Base-by-base conservation (phyloP, 2,329 filamentous ascomycete genomes). In the Colletotrichum orchidophilum region DNA sequence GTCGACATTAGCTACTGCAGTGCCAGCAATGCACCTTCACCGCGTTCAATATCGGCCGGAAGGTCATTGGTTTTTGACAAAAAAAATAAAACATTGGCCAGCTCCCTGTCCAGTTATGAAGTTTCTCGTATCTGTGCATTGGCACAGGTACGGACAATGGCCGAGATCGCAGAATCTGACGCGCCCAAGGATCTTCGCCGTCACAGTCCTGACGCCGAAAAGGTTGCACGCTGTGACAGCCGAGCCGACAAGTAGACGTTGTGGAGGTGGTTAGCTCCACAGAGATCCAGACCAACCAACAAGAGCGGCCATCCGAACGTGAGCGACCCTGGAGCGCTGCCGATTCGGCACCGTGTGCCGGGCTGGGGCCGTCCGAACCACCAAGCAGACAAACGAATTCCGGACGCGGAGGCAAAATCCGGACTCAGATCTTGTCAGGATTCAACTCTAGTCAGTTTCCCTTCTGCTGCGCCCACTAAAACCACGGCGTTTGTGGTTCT, bases 331-430 rank as follows among this genome's bases (percentile, higher is more conserved):
- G 60, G 15, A 29, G 27, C 21, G 31, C 9, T 54, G 60, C 60
- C 60, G 60, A 54, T 21, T 63, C 60, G 60, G 60, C 60, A 63
- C 60, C 60, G 49, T 5, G 24, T 12, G 12, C 49, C 49, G 31
- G 29, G 31, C 33, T 50, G 31, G 60, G 24, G 39, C 18, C 49
- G 7, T 27, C 50, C 50, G 13, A 53, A 53, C 50, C 50, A 27
- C 50, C 50, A 53, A 46, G 31, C 39, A 53, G 15, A 53, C 24
- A 18, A 39, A 33, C 24, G 18, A 52, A 53, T 11, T 52, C 26
- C 21, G 46, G 59, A 52, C 27, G 27, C 24, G 60, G 60, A 54
- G 60, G 24, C 60, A 15, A 29, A 54, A 18, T 12, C 46, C 60
- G 59, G 49, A 13, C 46, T 52, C 49, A 26, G 42, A 49, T 49